A percentile compares a stretch with the other conserved stretches of the same genome.
These are phyloP conservation scores for Aspergillus sp. DNA, from an alignment of 2,329 filamentous ascomycete species.

Conservation along the genomic window DNA sequence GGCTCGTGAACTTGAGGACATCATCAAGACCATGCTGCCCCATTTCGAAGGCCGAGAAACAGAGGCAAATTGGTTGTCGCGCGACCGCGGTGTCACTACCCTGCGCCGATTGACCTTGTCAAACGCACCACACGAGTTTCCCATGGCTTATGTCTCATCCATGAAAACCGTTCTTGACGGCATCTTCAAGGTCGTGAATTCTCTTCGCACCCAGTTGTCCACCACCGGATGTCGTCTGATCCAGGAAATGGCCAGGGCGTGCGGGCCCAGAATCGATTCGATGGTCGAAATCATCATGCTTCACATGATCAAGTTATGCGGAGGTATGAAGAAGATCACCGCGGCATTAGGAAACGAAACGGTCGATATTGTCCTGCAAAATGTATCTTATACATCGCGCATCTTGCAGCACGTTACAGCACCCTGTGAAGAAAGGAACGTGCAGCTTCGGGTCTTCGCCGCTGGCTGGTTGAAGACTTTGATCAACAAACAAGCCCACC, in stretches of 20 bases:
- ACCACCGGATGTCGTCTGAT: conserved; percentile 81
- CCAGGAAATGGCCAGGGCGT: conserved; percentile 75
- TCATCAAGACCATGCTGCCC: conserved; percentile 74
- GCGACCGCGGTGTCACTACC: conserved; percentile 77
- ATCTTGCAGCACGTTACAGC: conserved; percentile 81
- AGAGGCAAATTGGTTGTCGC: conserved; percentile 84
- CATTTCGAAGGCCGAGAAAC: conserved; percentile 85
- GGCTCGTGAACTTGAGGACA: conserved; percentile 81
- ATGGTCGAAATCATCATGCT: conserved; percentile 91
- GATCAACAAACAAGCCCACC: conserved; percentile 68
- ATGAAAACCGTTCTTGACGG: conserved; percentile 78
- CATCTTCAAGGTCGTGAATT: conserved; percentile 79
- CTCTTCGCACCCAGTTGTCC: conserved; percentile 83
- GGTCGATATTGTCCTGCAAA: conserved; percentile 75
- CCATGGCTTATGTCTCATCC: conserved; percentile 65
- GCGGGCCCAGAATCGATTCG: conserved; percentile 76
- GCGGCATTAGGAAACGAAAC: conserved; percentile 78
- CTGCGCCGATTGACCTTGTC: conserved; percentile 76
- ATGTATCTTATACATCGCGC: conserved; percentile 74
- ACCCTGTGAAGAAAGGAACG: conserved; percentile 90
- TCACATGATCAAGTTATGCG: conserved; percentile 83
- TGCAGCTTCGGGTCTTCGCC: conserved; percentile 76
- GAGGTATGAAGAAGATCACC: conserved; percentile 86
- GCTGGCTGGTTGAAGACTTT: conserved; percentile 82
- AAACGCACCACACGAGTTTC: conserved; percentile 76